These are phyloP conservation scores for Avena insularis DNA, from an alignment of 176 grass and related monocot species.

Conservation along the genomic window DNA sequence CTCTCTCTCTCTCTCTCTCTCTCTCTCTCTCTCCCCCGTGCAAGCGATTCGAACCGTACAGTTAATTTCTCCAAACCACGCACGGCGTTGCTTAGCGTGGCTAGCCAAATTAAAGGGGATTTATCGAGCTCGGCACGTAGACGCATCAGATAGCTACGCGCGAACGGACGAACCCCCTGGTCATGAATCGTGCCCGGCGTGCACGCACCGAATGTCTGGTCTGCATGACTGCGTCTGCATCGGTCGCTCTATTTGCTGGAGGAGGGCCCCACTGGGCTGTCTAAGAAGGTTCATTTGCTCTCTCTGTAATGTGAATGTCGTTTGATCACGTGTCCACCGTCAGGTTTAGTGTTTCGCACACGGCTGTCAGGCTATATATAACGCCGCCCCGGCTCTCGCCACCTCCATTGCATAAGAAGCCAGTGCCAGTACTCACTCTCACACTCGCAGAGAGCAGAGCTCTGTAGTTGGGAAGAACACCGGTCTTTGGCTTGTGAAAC, in stretches of 20 bases:
- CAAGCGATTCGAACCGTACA: not conserved
- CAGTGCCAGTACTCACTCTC: not conserved
- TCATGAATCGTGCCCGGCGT: not conserved
- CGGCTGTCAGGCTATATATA: slow-evolving; percentile 41
- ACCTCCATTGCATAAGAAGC: slow-evolving; percentile 22
- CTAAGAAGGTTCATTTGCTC: not conserved
- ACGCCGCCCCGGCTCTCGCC: slow-evolving; percentile 12
- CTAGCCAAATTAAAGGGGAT: too few species aligned
- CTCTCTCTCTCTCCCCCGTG: not conserved
- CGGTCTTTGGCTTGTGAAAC: too few species aligned
- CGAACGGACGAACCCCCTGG: not conserved
- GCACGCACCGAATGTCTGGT: too few species aligned
- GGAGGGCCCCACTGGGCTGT: not conserved
- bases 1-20: too few species aligned
- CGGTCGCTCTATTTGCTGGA: not conserved
- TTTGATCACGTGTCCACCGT: slow-evolving; percentile 22
- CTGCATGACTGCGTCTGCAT: too few species aligned
- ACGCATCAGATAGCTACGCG: not conserved
- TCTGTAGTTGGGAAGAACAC: not conserved
- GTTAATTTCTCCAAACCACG: not conserved
- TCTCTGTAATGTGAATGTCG: not conserved
- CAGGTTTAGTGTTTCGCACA: not conserved
- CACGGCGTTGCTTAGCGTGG: not conserved
- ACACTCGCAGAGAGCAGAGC: not conserved
- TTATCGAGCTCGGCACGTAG: not conserved